Evolutionary conservation across 2,329 filamentous ascomycete species (phyloP).

Genomic region (Claviceps humidiphila): DNA sequence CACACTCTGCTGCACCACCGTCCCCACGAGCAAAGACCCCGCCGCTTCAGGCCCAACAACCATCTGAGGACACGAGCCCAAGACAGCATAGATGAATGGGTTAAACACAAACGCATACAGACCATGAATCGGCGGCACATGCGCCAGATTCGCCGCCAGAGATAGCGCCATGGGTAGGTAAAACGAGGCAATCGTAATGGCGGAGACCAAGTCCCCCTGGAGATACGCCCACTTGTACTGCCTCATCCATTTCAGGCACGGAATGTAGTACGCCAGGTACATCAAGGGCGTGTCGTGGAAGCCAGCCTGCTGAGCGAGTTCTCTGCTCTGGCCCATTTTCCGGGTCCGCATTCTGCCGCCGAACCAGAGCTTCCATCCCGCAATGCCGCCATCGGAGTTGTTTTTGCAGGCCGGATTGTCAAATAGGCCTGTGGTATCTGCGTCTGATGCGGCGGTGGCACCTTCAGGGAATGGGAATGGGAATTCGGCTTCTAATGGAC

Average conservation of each 20-base stretch:
- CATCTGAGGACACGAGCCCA: constrained; percentile 88
- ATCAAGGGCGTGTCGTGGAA: constrained; percentile 61
- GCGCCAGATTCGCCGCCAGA: constrained; percentile 80
- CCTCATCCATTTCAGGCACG: constrained; percentile 76
- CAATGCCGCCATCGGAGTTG: constrained; percentile 18
- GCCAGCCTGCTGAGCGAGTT: constrained; percentile 58
- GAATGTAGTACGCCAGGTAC: constrained; percentile 91
- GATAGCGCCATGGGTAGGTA: constrained; percentile 97
- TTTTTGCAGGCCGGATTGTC: constrained; percentile 26
- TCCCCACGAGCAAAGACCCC: constrained; percentile 79
- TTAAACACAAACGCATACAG: constrained; percentile 91
- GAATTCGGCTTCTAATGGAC: constrained; percentile 23
- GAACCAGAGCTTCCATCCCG: constrained; percentile 35
- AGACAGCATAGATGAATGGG: constrained; percentile 76
- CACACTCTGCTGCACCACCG: constrained; percentile 68
- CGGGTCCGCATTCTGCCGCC: constrained; percentile 41
- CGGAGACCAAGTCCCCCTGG: constrained; percentile 74
- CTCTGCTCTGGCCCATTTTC: constrained; percentile 60
- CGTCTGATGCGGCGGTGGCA: constrained; percentile 17
- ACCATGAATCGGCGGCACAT: constrained; percentile 85
- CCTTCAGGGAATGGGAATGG: constrained; percentile 14
- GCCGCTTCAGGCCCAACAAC: constrained; percentile 91
- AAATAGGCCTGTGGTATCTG: constrained; percentile 19
- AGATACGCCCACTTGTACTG: constrained; percentile 77
- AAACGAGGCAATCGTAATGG: constrained; percentile 93